Base-by-base conservation (phyloP, 768 basidiomycete genomes). In the Phaeotremella fagi region DNA sequence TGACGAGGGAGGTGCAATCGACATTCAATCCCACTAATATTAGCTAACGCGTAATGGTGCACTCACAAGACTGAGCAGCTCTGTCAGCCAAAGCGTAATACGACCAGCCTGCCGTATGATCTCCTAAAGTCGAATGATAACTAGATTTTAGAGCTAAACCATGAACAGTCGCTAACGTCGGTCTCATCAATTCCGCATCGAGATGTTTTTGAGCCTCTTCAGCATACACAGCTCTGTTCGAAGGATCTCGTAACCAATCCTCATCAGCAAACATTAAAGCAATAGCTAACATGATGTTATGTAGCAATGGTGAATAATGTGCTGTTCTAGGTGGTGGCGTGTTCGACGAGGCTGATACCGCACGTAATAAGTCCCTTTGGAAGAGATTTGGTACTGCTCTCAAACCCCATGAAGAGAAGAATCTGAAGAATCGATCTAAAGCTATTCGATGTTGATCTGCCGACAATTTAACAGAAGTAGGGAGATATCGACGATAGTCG, bases 221-320 rank as follows among this genome's bases (percentile, higher is more conserved):
- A 22, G 76, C 77, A 57, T 75, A 79, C 27, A 55, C 42, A 26
- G 48, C 57, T n/a, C 79, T 66, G 4, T 68, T 65, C 9, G 55
- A 58, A 4, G 65, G 57, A 23, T 66, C 52, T 22, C 66, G 70
- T 18, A 78, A 64, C n/a, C 56, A 33, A 2, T 74, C 72, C 16
- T 78, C 75, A 55, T 78, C 77, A 27, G 75, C 66, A 50, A 71
- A 77, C 12, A 75, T 75, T 2, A 75, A 64, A 6, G 75, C 78
- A 45, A 80, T 75, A 14, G 75, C 77, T 38, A 86, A 71, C 2
- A 84, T 76, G 1, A 83, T 79, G 58, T 86, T 86, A 72, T 86
- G 85, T 6, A 86, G 77, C 80, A 86, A 82, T 0, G 85, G 83
- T 2, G 83, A 84, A 69, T 86, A 86, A 58, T 85, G 83, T 23